Percentiles rank a stretch among this genome's conserved stretches.
Evolutionary conservation across 371 early-diverging fungal genomes (phyloP).

Genomic region (Mucor lusitanicus): DNA sequence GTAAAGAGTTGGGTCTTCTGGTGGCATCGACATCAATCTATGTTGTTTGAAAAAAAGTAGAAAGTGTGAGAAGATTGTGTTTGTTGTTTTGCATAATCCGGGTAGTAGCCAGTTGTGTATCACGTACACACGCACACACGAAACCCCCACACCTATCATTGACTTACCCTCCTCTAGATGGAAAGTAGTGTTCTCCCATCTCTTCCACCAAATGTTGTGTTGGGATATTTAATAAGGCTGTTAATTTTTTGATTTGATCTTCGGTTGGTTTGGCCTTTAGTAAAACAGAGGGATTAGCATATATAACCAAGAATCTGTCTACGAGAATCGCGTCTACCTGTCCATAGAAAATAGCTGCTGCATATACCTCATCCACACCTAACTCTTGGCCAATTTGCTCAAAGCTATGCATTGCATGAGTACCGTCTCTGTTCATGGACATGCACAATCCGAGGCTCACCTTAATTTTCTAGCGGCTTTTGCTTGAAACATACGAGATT

Average conservation of each 20-base stretch:
- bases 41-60: not conserved
- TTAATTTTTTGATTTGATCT: conserved; percentile 52
- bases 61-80: conserved; percentile 1
- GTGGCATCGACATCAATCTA: conserved; percentile 49
- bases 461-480: conserved; percentile 36
- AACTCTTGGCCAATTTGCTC: conserved; percentile 58
- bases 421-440: not conserved
- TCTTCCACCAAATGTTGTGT: conserved; percentile 57
- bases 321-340: conserved; percentile 37
- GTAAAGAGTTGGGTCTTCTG: conserved; percentile 58
- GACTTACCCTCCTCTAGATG: conserved; percentile 56
- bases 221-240: conserved; percentile 56
- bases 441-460: conserved; percentile 11
- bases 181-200: conserved; percentile 52
- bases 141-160: not conserved
- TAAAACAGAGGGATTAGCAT: no score
- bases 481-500: conserved; percentile 45
- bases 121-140: not conserved
- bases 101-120: not conserved
- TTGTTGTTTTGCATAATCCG: not conserved
- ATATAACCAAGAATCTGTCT: not conserved
- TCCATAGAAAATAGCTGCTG: conserved; percentile 73
- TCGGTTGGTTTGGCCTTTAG: conserved; percentile 51
- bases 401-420: conserved; percentile 41
- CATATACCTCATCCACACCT: conserved; percentile 67